Evolutionary conservation across 768 basidiomycete species (phyloP), one percentile per base, ranked within the genome.

Genomic region (Lyophyllum shimeji): DNA sequence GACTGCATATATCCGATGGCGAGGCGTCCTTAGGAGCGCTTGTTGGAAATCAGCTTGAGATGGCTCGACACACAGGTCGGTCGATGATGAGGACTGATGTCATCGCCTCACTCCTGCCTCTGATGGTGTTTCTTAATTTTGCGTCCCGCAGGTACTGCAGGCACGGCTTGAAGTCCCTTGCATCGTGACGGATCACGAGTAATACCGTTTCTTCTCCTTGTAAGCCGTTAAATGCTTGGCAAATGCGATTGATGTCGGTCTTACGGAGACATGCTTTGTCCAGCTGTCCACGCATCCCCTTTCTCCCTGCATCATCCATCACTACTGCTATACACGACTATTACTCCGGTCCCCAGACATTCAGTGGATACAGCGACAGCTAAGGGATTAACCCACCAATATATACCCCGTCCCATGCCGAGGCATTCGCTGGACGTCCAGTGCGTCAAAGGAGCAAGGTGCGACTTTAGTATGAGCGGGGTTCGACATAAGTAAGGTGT

Each of bases 1-100:
- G 52, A 42, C 39, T 63, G 24, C 47, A 57, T 34, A 57, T 46
- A 18, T 53, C 34, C 11, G 53, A 43, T 0, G 17, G 20, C 9
- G 1, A 45, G 42, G 21, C 31, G 27, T 27, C 40, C 15, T 51
- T 42, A 2, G 52, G 43, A 21, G 11, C 51, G 12, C 6, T 51
- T 7, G 11, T 40, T 20, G 24, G 46, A 3, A n/a, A 15, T 18
- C 18, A 39, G n/a, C 58, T 45, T 33, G 5, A 49, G n/a, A 33
- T 42, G 39, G 24, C 29, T n/a, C n/a, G n/a, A 37, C 15, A 37
- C 37, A 20, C 46, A 47, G 46, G 47, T 49, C 20, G 21, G 17
- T 44, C 21, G 43, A 23, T 44, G 43, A 44, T 21, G 8, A 44
- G 7, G 21, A 44, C 11, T 23, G 43, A 40, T 40, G 39, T 40